Conservation (phyloP, 768 basidiomycete species). For the Cystobasidium onofrii region DNA sequence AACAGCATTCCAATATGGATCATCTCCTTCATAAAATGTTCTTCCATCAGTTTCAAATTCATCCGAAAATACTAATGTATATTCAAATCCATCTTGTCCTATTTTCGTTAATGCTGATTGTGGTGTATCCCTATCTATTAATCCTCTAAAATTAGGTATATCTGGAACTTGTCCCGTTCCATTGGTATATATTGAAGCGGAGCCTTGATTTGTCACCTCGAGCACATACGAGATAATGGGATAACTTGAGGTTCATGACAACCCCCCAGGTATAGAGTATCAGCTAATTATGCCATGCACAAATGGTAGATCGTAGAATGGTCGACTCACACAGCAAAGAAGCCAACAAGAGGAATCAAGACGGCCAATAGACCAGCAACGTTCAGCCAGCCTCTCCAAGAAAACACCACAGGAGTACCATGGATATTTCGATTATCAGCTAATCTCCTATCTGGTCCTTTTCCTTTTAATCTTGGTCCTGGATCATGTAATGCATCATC, state of each 20-base stretch:
- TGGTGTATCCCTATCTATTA: conserved; percentile 29
- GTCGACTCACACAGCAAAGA: conserved; percentile 24
- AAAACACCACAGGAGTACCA: neutral
- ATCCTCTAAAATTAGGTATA: neutral
- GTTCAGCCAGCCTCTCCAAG: conserved; percentile 30
- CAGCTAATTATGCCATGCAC: too few relatives aligned
- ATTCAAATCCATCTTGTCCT: conserved; percentile 28
- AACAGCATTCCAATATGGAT: conserved; percentile 51
- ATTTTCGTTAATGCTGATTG: conserved; percentile 13
- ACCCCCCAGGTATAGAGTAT: too few relatives aligned
- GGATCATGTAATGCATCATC: conserved; percentile 31
- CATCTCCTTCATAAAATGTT: conserved; percentile 59
- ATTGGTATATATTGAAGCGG: conserved; percentile 52
- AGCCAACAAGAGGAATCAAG: neutral
- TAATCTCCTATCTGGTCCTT: conserved; percentile 23
- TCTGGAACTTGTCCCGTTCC: conserved; percentile 47
- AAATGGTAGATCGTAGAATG: too few relatives aligned
- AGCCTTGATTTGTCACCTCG: neutral
- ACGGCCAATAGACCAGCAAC: conserved; percentile 9
- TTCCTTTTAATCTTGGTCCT: conserved; percentile 25
- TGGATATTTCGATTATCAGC: neutral
- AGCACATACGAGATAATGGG: conserved; percentile 7
- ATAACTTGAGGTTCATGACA: neutral
- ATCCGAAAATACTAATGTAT: conserved; percentile 76
- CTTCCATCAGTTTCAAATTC: conserved; percentile 68